phyloP scores from a whole-genome alignment of 768 basidiomycete species.

The Collybia sordida region DNA sequence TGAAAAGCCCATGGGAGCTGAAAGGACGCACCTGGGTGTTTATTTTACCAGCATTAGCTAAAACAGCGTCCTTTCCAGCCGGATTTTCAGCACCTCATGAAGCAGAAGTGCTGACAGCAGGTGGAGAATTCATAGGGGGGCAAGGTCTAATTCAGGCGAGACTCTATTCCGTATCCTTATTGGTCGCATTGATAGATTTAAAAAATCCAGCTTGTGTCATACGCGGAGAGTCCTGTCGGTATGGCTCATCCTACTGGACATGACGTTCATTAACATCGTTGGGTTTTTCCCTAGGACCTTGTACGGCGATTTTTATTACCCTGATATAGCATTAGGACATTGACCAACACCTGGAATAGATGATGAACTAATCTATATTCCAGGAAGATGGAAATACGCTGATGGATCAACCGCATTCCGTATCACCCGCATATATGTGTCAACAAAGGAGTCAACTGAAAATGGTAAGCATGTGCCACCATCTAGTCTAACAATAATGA shows the following conservation, averaged over 20 bases:
- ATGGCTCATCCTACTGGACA: not conserved
- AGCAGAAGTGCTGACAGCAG: constrained; percentile 22
- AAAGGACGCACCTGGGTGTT: constrained; percentile 28
- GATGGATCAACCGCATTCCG: constrained; percentile 23
- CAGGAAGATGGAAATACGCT: constrained; percentile 31
- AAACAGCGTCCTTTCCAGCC: constrained; percentile 25
- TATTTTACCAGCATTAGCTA: constrained; percentile 16
- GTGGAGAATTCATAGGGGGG: constrained; percentile 29
- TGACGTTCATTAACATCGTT: not conserved
- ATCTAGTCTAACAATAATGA: not conserved
- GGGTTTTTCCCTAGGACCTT: constrained; percentile 21
- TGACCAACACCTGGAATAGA: constrained; percentile 14
- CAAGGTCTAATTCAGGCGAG: constrained; percentile 23
- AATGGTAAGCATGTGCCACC: constrained; percentile 19
- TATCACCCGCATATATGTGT: constrained; percentile 34
- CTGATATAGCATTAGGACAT: not conserved
- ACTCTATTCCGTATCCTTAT: not conserved
- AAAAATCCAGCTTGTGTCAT: constrained; percentile 23
- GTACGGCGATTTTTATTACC: constrained; percentile 8
- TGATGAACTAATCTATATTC: constrained; percentile 32
- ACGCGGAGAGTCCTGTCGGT: constrained; percentile 32
- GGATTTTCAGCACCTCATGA: constrained; percentile 26
- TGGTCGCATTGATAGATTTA: not conserved
- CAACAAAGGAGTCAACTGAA: constrained; percentile 24
- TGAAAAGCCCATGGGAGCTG: constrained; percentile 27